Evolutionary conservation across 345 rosid genomes (phyloP).

Genomic region (Corchorus capsularis): DNA sequence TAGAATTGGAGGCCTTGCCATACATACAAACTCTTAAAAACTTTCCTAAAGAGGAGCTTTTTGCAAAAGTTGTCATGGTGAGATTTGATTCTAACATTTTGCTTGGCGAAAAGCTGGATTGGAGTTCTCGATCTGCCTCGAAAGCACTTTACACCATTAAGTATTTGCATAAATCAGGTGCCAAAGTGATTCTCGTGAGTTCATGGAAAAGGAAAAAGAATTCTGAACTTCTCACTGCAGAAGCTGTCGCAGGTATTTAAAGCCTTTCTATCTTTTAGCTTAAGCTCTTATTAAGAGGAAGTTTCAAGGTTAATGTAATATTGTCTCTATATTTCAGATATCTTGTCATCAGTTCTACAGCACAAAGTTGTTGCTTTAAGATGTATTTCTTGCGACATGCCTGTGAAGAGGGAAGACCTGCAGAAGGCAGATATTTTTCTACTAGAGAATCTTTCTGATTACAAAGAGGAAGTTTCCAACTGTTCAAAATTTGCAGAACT

Average conservation of each 20-base stretch:
- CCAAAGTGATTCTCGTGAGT: slow-evolving; percentile 55
- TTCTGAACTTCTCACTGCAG: slow-evolving; percentile 33
- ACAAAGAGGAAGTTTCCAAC: slow-evolving; percentile 65
- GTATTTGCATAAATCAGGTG: slow-evolving; percentile 51
- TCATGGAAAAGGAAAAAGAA: slow-evolving; percentile 44
- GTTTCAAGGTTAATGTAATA: slow-evolving; percentile 9
- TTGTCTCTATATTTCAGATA: slow-evolving; percentile 38
- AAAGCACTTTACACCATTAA: slow-evolving; percentile 47
- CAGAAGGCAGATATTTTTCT: slow-evolving; percentile 42
- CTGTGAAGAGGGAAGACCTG: slow-evolving; percentile 34
- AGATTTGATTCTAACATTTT: slow-evolving; percentile 60
- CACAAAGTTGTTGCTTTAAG: slow-evolving; percentile 38
- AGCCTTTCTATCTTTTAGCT: neutral
- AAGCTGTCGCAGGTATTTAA: slow-evolving; percentile 53
- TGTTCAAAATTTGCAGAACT: slow-evolving; percentile 47
- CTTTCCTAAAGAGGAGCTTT: slow-evolving; percentile 54
- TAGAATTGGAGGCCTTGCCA: slow-evolving; percentile 46
- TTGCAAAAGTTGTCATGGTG: slow-evolving; percentile 64
- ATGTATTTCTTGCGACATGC: slow-evolving; percentile 30
- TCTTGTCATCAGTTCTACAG: slow-evolving; percentile 45
- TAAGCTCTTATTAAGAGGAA: neutral
- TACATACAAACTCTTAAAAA: slow-evolving; percentile 54
- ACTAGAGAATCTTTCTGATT: slow-evolving; percentile 53
- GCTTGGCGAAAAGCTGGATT: slow-evolving; percentile 41
- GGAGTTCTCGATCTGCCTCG: slow-evolving; percentile 33